These are phyloP conservation scores for Phaeodactylum tricornutum DNA, from an alignment of 108 stramenopile genomes.

Conservation along the genomic window DNA sequence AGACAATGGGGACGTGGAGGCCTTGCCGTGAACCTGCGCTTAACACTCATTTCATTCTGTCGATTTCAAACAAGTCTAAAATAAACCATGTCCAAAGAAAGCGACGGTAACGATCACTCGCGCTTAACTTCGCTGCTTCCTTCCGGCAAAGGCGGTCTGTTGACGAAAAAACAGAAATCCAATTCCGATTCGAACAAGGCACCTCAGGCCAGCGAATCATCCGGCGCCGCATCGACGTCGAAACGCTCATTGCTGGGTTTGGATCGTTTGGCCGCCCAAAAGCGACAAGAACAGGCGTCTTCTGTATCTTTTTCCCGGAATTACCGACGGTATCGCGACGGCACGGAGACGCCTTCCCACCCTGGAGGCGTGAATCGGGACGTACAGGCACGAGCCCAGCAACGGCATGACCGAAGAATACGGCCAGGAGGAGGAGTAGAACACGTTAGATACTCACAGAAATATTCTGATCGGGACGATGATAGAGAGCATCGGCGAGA, in stretches of 20 bases:
- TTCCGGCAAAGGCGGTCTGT: constrained; percentile 41
- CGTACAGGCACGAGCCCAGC: background rate
- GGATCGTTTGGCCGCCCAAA: constrained; percentile 37
- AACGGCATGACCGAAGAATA: constrained; percentile 19
- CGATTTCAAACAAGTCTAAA: background rate
- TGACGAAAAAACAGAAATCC: constrained; percentile 1
- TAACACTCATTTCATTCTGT: too few relatives aligned
- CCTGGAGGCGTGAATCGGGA: constrained; percentile 52
- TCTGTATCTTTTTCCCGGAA: constrained; percentile 6
- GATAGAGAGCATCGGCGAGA: constrained; percentile 1
- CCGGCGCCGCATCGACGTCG: background rate
- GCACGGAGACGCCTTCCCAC: constrained; percentile 64
- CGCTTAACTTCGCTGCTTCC: constrained; percentile 60
- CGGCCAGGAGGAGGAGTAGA: too few relatives aligned
- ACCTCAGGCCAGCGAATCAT: too few relatives aligned
- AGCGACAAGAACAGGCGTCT: constrained; percentile 17
- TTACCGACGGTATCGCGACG: constrained; percentile 20
- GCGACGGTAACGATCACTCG: background rate
- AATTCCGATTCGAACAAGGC: background rate
- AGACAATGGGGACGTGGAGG: too few relatives aligned
- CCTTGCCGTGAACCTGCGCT: too few relatives aligned
- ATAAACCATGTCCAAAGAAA: background rate
- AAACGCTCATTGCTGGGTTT: constrained; percentile 29
- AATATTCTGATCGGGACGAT: too few relatives aligned
- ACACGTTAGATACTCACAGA: too few relatives aligned